Conservation (phyloP, 2,329 filamentous ascomycete genomes). For the Fusarium sublunatum region DNA sequence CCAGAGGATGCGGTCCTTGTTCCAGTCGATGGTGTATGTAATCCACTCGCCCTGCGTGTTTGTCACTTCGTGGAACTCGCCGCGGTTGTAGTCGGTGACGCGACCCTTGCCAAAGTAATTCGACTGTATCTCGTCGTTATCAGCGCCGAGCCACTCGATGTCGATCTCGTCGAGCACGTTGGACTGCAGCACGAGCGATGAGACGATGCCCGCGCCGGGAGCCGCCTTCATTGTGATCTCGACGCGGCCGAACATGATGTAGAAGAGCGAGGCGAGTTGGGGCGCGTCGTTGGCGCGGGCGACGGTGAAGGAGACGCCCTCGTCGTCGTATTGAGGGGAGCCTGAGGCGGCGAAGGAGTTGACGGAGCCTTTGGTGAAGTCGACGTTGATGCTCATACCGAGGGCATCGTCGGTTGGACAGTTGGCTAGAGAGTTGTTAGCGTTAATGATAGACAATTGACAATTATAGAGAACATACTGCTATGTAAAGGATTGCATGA, state of each 20-base stretch:
- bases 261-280: conserved; percentile 89
- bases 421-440: conserved; percentile 53
- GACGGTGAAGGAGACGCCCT: conserved; percentile 87
- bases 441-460: neutral
- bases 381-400: conserved; percentile 82
- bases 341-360: conserved; percentile 81
- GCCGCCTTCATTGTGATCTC: conserved; percentile 87
- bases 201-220: conserved; percentile 91
- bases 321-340: conserved; percentile 75
- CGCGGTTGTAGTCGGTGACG: conserved; percentile 86
- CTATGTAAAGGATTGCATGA: conserved; percentile 54
- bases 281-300: conserved; percentile 82
- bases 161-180: conserved; percentile 96
- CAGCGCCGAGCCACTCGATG: conserved; percentile 92
- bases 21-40: conserved; percentile 95
- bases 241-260: conserved; percentile 98
- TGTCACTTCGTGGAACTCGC: conserved; percentile 76
- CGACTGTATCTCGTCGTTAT: conserved; percentile 82
- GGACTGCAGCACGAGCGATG: conserved; percentile 89
- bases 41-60: conserved; percentile 81
- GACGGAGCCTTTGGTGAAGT: conserved; percentile 83
- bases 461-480: conserved; percentile 44
- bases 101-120: conserved; percentile 98
- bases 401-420: conserved; percentile 85
- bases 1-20: conserved; percentile 85